These are phyloP conservation scores for Cornus suecica DNA, from an alignment of 148 eudicot genomes.

Conservation along the genomic window DNA sequence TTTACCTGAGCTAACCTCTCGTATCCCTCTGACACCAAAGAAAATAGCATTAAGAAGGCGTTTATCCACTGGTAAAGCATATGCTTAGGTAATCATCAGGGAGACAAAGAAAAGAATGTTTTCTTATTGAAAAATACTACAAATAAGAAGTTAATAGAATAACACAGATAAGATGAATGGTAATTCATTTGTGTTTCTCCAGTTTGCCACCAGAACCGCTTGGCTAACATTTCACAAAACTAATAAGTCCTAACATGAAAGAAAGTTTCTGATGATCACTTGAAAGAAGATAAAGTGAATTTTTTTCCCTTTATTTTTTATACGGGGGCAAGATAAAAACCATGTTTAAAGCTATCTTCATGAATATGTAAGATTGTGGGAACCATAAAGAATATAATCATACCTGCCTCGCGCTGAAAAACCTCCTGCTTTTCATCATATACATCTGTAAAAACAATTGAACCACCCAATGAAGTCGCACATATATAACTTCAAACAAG, in stretches of 20 bases:
- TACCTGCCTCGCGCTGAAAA: conserved; percentile 97
- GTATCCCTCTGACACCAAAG: conserved; percentile 65
- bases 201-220: neutral
- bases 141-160: neutral
- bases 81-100: neutral
- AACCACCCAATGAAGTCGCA: conserved; percentile 8
- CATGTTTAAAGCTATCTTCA: too few species aligned
- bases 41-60: neutral
- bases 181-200: neutral
- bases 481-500: conserved; percentile 6
- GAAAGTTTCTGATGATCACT: neutral
- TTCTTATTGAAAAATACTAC: neutral
- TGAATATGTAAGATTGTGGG: neutral
- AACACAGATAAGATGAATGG: neutral
- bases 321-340: neutral
- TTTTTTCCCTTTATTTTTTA: neutral
- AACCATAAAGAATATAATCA: conserved; percentile 1
- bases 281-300: neutral
- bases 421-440: conserved; percentile 83
- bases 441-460: conserved; percentile 58
- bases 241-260: neutral
- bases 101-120: neutral
- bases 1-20: conserved; percentile 72
- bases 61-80: neutral
- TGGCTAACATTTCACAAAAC: neutral